These are phyloP conservation scores for Brettanomyces sp. DNA, from an alignment of 805 yeast species.

Conservation along the genomic window DNA sequence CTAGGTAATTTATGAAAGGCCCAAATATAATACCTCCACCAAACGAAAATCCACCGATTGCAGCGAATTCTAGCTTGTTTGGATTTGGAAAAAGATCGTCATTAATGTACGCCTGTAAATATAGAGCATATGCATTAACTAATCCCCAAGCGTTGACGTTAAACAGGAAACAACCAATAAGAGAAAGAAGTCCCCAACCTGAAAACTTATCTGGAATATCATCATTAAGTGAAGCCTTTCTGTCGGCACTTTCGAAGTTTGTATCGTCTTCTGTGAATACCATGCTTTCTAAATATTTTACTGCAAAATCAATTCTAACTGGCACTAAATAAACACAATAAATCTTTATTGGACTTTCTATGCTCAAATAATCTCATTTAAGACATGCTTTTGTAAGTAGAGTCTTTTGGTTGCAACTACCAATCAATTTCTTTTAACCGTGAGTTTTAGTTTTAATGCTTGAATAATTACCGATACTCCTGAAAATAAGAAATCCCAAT, in stretches of 20 bases:
- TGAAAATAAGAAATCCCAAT: too few relatives aligned
- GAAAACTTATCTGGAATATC: constrained; percentile 54
- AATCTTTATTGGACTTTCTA: too few relatives aligned
- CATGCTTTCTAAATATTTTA: too few relatives aligned
- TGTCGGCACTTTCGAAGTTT: constrained; percentile 1
- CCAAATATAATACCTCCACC: constrained; percentile 41
- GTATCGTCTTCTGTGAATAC: background rate
- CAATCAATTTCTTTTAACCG: too few relatives aligned
- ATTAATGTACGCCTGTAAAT: constrained; percentile 46
- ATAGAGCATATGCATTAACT: constrained; percentile 57
- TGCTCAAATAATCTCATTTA: too few relatives aligned
- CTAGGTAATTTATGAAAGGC: constrained; percentile 39
- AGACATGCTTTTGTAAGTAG: too few relatives aligned
- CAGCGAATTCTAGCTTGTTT: constrained; percentile 48
- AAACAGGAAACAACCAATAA: constrained; percentile 37
- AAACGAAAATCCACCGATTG: constrained; percentile 60
- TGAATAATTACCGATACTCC: too few relatives aligned
- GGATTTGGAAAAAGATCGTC: constrained; percentile 45
- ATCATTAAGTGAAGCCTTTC: constrained; percentile 5
- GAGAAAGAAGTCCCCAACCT: constrained; percentile 48
- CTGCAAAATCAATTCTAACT: too few relatives aligned
- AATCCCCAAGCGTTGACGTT: constrained; percentile 68
- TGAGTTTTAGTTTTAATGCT: too few relatives aligned
- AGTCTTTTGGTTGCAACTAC: too few relatives aligned
- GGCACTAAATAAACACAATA: too few relatives aligned